Conservation (phyloP, 2,329 filamentous ascomycete genomes). For the Stachybotrys chartarum region DNA sequence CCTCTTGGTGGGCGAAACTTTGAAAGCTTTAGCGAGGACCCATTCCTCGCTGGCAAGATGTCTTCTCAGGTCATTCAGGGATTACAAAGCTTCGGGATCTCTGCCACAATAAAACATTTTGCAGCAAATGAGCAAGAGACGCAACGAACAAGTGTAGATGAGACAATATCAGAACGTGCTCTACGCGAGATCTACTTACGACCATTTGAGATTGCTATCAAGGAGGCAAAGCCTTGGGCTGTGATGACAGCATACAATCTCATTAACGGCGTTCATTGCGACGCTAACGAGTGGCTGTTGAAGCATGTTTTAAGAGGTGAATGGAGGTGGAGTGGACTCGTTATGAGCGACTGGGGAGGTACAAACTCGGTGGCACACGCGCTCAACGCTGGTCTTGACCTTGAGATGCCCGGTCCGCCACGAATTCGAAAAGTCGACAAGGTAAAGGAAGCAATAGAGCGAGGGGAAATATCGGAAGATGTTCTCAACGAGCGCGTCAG, state of each 20-base stretch:
- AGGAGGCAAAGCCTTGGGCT: slow-evolving; percentile 32
- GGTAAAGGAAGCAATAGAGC: slow-evolving; percentile 14
- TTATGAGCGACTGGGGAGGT: slow-evolving; percentile 41
- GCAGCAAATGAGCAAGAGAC: slow-evolving; percentile 34
- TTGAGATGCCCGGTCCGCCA: slow-evolving; percentile 30
- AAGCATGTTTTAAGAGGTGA: slow-evolving; percentile 31
- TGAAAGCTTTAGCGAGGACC: slow-evolving; percentile 40
- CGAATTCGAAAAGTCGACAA: slow-evolving; percentile 13
- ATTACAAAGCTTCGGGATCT: slow-evolving; percentile 33
- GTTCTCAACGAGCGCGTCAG: slow-evolving; percentile 19
- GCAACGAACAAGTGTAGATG: slow-evolving; percentile 19
- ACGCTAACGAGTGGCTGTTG: slow-evolving; percentile 30
- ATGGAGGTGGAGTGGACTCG: slow-evolving; percentile 36
- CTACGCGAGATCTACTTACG: slow-evolving; percentile 33
- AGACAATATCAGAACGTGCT: slow-evolving; percentile 19
- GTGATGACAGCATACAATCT: slow-evolving; percentile 41
- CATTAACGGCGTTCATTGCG: slow-evolving; percentile 36
- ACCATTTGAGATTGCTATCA: slow-evolving; percentile 37
- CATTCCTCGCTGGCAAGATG: slow-evolving; percentile 35
- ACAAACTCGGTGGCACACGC: slow-evolving; percentile 25
- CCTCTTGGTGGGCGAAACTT: slow-evolving; percentile 41
- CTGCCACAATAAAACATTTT: slow-evolving; percentile 39
- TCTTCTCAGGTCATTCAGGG: slow-evolving; percentile 35
- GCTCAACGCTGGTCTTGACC: slow-evolving; percentile 20
- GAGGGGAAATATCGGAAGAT: slow-evolving; percentile 10